Evolutionary conservation across 441 rosid genomes (phyloP).

Genomic region (Gossypium gossypioides): DNA sequence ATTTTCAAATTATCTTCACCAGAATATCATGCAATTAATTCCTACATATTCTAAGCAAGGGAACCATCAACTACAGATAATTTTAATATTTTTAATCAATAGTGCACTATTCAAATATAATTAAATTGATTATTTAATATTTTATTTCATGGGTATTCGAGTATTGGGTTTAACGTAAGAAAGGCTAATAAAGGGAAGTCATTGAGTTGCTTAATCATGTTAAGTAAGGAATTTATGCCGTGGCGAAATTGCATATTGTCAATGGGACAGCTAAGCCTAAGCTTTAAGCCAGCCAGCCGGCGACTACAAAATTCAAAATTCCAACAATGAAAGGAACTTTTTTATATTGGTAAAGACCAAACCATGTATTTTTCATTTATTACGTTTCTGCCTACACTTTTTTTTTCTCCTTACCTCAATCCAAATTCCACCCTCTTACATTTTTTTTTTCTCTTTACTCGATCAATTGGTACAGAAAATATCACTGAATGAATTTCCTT

Average conservation of each 20-base stretch:
- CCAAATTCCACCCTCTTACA: not conserved
- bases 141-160: not conserved
- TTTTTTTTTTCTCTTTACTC: not conserved
- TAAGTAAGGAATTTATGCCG: not conserved
- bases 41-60: not conserved
- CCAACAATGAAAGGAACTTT: not conserved
- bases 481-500: not conserved
- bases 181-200: not conserved
- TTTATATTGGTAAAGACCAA: not conserved
- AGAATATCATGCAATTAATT: not conserved
- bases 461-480: not conserved
- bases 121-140: not conserved
- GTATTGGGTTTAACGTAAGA: not conserved
- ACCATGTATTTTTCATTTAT: not conserved
- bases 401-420: not conserved
- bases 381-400: not conserved
- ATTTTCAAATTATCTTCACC: not conserved
- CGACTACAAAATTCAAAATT: not conserved
- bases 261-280: constrained; percentile 1
- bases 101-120: no score
- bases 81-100: not conserved
- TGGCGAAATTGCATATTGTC: not conserved
- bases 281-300: not conserved
- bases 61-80: not conserved
- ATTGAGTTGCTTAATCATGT: not conserved